Conservation (phyloP, 768 basidiomycete genomes). For the Tulasnella sp. region DNA sequence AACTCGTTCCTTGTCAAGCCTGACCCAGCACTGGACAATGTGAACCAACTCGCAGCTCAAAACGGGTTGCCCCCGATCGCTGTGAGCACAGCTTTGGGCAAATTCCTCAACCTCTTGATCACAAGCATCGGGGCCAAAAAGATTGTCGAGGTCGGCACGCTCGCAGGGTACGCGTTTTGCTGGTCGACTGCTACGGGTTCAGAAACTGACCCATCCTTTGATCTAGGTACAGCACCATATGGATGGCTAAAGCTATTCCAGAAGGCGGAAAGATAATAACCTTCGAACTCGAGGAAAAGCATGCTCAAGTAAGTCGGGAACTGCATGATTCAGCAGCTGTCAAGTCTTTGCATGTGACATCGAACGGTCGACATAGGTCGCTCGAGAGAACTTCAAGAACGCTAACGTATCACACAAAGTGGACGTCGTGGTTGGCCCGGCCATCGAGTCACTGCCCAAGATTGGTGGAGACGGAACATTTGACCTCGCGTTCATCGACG, state of each 20-base stretch:
- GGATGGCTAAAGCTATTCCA: conserved; percentile 36
- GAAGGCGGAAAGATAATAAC: conserved; percentile 37
- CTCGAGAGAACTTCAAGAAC: conserved; percentile 51
- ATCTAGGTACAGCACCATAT: conserved; percentile 35
- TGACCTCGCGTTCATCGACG: conserved; percentile 69
- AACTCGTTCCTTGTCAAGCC: conserved; percentile 23
- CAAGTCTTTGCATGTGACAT: not conserved
- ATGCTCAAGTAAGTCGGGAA: conserved; percentile 32
- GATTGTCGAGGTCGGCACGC: conserved; percentile 61
- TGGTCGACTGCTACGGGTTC: not conserved
- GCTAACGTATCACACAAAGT: conserved; percentile 52
- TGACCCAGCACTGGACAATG: conserved; percentile 26
- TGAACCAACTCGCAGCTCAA: conserved; percentile 21
- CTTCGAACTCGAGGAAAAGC: conserved; percentile 35
- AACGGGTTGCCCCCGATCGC: conserved; percentile 27
- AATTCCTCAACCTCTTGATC: conserved; percentile 52
- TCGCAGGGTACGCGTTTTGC: conserved; percentile 50
- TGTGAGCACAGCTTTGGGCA: conserved; percentile 45
- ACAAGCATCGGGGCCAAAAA: conserved; percentile 51
- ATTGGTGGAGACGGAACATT: conserved; percentile 51
- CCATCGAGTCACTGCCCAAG: conserved; percentile 47
- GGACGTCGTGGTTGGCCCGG: conserved; percentile 47
- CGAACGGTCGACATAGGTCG: conserved; percentile 44
- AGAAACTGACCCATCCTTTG: not conserved
- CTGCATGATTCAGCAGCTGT: not conserved